These are phyloP conservation scores for Starmerella bacillaris DNA, from an alignment of 805 yeast species.

Conservation along the genomic window DNA sequence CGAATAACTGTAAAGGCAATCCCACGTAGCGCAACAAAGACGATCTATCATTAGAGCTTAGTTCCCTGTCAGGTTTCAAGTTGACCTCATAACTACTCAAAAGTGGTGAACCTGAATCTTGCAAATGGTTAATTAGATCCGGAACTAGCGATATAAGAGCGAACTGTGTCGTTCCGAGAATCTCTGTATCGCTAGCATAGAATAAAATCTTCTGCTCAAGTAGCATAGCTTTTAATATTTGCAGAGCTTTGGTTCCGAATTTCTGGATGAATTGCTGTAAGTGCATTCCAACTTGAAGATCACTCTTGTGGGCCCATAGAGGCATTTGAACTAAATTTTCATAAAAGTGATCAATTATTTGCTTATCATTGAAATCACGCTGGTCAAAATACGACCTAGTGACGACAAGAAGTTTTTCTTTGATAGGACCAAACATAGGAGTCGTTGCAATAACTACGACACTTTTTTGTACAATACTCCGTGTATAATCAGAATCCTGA, in stretches of 20 bases:
- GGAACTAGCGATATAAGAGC: conserved; percentile 73
- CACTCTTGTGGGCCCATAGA: conserved; percentile 31
- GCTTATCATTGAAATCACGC: conserved; percentile 51
- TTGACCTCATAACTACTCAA: conserved; percentile 36
- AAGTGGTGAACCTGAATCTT: conserved; percentile 65
- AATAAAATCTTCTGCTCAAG: conserved; percentile 59
- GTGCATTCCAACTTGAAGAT: conserved; percentile 55
- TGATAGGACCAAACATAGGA: conserved; percentile 71
- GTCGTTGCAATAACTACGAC: conserved; percentile 70
- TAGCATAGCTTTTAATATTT: conserved; percentile 57
- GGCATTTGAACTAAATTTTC: conserved; percentile 33
- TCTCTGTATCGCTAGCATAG: conserved; percentile 64
- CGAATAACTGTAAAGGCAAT: conserved; percentile 70
- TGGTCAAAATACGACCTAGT: conserved; percentile 77
- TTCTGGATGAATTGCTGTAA: conserved; percentile 44
- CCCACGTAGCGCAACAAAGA: conserved; percentile 71
- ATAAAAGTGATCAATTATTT: conserved; percentile 49
- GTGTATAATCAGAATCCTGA: conserved; percentile 35
- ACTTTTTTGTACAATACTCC: conserved; percentile 82
- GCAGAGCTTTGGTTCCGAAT: conserved; percentile 41
- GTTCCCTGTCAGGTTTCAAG: conserved; percentile 41
- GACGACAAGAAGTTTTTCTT: conserved; percentile 76
- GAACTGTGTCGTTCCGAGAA: conserved; percentile 65
- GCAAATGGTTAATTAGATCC: conserved; percentile 49
- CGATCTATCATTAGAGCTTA: conserved; percentile 59